Evolutionary conservation across 345 rosid species (phyloP), one percentile per base, ranked within the genome.

Genomic region (Boechera divaricarpa): DNA sequence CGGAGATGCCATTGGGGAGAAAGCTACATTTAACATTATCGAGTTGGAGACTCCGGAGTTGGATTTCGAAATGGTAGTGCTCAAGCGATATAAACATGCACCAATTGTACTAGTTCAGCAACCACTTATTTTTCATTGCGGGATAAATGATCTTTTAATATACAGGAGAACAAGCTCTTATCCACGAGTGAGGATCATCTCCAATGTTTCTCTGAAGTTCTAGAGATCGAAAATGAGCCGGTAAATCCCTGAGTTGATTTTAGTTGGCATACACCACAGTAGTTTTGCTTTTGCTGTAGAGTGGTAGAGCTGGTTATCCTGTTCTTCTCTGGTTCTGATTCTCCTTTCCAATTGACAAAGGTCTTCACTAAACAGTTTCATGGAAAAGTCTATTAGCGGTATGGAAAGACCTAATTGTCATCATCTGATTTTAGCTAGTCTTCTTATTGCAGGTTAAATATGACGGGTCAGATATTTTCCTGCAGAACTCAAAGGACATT

Each of bases 31-130:
- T 53, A 80, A 82, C 48, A 44, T 75, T 53, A 73, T 90, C 54
- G 77, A 77, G 36, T 87, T 90, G 24, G 97, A 94, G 78, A 81
- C 82, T 33, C 97, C 91, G 0, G 92, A 89, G 86, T 73, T 83
- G 64, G 80, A 73, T 65, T 42, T 39, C 16, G 85, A 80, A 35
- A 67, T 71, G 97, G 97, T 94, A 87, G 38, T 67, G 6, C 52
- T 79, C 44, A 67, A 21, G 4, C 6, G 0, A 21, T 65, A 29
- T 78, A 28, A 65, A 72, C 69, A 72, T 42, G 36, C 41, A 33
- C 7, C 3, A 13, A 5, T 52, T 24, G 1, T 44, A 64, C 62
- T 63, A 64, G 57, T 44, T 51, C 33, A 66, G 24, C 32, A 66
- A 32, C 32, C 15, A 9, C 56, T 11, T 72, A 15, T 45, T 55